These are phyloP conservation scores for Hebeloma cylindrosporum DNA, from an alignment of 768 basidiomycete genomes.

Conservation along the genomic window DNA sequence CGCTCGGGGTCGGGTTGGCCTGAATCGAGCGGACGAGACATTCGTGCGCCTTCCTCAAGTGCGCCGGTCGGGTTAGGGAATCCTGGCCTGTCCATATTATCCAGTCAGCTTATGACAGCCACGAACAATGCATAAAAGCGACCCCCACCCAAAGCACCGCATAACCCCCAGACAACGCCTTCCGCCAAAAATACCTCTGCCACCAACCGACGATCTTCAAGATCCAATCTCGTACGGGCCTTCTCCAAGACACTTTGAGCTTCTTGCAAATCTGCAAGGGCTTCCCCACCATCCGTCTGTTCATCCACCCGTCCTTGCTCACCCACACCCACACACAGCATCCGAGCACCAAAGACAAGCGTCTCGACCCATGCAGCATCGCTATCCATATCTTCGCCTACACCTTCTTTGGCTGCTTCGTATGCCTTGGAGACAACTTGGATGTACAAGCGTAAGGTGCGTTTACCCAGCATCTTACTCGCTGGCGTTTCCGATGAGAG, in stretches of 20 bases:
- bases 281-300: slow-evolving; percentile 30
- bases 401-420: slow-evolving; percentile 51
- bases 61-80: slow-evolving; percentile 54
- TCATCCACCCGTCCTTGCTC: slow-evolving; percentile 25
- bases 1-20: slow-evolving; percentile 50
- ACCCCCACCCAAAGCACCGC: slow-evolving; percentile 64
- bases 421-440: slow-evolving; percentile 84
- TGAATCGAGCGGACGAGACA: slow-evolving; percentile 51
- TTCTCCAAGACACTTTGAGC: slow-evolving; percentile 61
- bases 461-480: slow-evolving; percentile 62
- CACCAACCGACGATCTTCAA: slow-evolving; percentile 48
- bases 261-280: slow-evolving; percentile 59
- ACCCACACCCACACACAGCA: slow-evolving; percentile 60
- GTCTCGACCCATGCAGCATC: slow-evolving; percentile 77
- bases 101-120: background rate
- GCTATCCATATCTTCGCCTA: slow-evolving; percentile 53
- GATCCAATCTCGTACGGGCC: slow-evolving; percentile 54
- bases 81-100: slow-evolving; percentile 54
- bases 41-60: slow-evolving; percentile 56
- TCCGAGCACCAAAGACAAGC: slow-evolving; percentile 71
- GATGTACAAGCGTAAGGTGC: slow-evolving; percentile 78
- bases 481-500: slow-evolving; percentile 35
- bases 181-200: slow-evolving; percentile 66
- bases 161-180: slow-evolving; percentile 70
- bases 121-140: background rate